phyloP scores from a whole-genome alignment of 179 eudicot species.

The Spinacia oleracea region DNA sequence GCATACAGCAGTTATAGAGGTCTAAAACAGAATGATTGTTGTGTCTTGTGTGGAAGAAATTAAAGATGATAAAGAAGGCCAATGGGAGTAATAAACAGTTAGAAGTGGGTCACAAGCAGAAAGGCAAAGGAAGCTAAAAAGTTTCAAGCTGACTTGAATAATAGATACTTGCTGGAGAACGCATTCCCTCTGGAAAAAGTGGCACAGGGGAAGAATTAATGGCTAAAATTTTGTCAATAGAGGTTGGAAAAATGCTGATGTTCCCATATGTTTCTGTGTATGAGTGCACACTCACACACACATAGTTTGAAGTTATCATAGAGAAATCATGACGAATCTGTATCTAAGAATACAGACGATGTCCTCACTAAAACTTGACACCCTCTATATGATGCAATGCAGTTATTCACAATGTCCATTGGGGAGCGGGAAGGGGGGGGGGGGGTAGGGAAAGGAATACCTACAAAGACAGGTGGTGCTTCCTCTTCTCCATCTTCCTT shows the following conservation, averaged over 20 bases:
- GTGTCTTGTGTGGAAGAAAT: too few species aligned
- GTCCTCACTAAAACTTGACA: neutral
- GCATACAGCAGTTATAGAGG: too few species aligned
- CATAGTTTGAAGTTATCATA: neutral
- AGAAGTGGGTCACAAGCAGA: too few species aligned
- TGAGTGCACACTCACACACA: neutral
- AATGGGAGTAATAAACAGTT: too few species aligned
- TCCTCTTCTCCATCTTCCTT: constrained; percentile 95
- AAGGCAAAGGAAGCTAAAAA: too few species aligned
- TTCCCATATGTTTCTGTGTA: neutral
- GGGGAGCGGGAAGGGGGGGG: neutral
- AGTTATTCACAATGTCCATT: neutral
- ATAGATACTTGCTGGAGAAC: too few species aligned
- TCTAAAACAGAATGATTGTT: too few species aligned
- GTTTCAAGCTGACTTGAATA: too few species aligned
- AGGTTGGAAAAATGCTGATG: neutral
- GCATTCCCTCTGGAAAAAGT: too few species aligned
- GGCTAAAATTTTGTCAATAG: too few species aligned
- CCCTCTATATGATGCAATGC: neutral
- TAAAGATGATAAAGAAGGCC: too few species aligned
- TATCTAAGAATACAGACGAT: neutral
- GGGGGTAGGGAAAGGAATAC: constrained; percentile 45
- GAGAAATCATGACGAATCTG: neutral
- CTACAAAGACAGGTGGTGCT: constrained; percentile 99
- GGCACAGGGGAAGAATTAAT: too few species aligned